A percentile compares a stretch with the other conserved stretches of the same genome.
Conservation (phyloP, 208 protist genomes). For the Trypanosoma cruzi region DNA sequence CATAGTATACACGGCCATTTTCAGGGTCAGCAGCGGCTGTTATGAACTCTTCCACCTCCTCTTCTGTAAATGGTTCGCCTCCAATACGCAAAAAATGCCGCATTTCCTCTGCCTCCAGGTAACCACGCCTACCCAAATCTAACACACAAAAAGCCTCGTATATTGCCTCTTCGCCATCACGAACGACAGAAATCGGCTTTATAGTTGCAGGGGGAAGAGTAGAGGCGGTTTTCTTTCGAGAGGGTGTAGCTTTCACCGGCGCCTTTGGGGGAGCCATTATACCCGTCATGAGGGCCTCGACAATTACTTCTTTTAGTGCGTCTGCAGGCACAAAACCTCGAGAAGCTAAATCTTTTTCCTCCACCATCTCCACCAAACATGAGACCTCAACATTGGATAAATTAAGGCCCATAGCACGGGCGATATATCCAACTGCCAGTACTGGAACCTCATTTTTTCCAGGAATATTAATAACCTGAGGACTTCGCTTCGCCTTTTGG, state of each 20-base stretch:
- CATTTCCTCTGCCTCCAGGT: slow-evolving; percentile 66
- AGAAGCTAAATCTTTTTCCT: slow-evolving; percentile 59
- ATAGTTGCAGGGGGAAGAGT: background rate
- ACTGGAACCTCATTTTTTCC: slow-evolving; percentile 43
- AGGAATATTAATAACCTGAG: background rate
- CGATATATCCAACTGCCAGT: slow-evolving; percentile 75
- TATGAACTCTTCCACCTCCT: slow-evolving; percentile 87
- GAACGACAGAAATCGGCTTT: slow-evolving; percentile 40
- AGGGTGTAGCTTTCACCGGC: slow-evolving; percentile 8
- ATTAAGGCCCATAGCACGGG: slow-evolving; percentile 87
- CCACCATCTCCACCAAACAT: slow-evolving; percentile 67
- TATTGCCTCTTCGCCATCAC: slow-evolving; percentile 59
- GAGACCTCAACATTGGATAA: slow-evolving; percentile 60
- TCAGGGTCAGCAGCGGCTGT: slow-evolving; percentile 74
- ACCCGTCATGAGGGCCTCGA: slow-evolving; percentile 82
- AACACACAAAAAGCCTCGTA: slow-evolving; percentile 72
- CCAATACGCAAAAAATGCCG: slow-evolving; percentile 51
- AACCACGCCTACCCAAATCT: slow-evolving; percentile 66
- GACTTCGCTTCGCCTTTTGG: slow-evolving; percentile 4
- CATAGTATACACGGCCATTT: slow-evolving; percentile 71
- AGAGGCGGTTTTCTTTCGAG: background rate
- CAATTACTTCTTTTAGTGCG: slow-evolving; percentile 49
- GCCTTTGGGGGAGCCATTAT: slow-evolving; percentile 54
- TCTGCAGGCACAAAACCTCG: slow-evolving; percentile 54
- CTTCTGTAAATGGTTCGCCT: slow-evolving; percentile 63